These are phyloP conservation scores for Cardamine occulta DNA, from an alignment of 345 rosid genomes.

Conservation along the genomic window DNA sequence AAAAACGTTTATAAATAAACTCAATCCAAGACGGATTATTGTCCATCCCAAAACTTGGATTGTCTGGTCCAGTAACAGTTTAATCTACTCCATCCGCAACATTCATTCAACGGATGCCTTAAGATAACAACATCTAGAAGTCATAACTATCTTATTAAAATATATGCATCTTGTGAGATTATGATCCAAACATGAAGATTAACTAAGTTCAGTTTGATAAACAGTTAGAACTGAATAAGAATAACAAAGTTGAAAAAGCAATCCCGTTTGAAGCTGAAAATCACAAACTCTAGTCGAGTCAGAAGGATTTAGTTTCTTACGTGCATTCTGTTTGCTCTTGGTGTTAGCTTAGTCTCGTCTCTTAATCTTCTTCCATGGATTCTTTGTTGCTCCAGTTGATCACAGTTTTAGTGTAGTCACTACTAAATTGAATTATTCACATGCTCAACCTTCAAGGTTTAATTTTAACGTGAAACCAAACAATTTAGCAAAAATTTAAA, in stretches of 20 bases:
- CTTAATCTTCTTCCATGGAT: not conserved
- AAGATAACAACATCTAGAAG: not conserved
- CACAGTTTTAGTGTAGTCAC: not conserved
- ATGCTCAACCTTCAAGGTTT: not conserved
- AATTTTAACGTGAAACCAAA: not conserved
- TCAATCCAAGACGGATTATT: no score
- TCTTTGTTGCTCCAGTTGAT: not conserved
- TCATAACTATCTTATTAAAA: not conserved
- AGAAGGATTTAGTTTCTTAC: not conserved
- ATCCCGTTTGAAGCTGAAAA: not conserved
- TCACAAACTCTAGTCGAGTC: not conserved
- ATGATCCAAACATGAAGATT: not conserved
- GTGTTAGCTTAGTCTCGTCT: not conserved
- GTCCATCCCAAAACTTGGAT: no score
- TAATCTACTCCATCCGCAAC: no score
- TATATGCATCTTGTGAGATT: not conserved
- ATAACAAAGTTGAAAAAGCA: not conserved
- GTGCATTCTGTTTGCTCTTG: not conserved
- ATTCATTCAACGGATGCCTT: no score
- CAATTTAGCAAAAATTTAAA: not conserved
- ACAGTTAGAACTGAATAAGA: not conserved
- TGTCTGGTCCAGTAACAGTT: no score
- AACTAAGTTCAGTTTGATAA: not conserved
- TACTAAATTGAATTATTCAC: not conserved
- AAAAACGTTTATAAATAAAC: no score